phyloP scores from a whole-genome alignment of 2,329 filamentous ascomycete species.

The Penicillium sp. region DNA sequence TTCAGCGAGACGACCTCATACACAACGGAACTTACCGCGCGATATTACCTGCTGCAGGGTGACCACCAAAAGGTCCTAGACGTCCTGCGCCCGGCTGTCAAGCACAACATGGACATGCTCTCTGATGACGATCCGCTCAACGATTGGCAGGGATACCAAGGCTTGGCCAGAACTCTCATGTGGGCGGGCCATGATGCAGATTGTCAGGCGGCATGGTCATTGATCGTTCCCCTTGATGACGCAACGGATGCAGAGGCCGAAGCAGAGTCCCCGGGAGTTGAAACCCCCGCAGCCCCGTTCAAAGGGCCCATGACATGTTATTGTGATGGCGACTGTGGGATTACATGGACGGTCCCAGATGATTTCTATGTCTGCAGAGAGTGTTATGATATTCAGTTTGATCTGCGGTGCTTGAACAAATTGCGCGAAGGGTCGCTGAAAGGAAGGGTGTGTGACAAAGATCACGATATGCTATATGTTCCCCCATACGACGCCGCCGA shows the following conservation, averaged over 20 bases:
- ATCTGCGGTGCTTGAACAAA: slow-evolving; percentile 16
- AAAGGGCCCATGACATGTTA: not conserved
- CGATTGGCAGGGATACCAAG: slow-evolving; percentile 25
- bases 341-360: slow-evolving; percentile 16
- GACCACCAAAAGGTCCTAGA: slow-evolving; percentile 18
- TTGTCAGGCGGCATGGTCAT: slow-evolving; percentile 28
- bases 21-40: slow-evolving; percentile 3
- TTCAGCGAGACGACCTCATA: not conserved
- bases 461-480: slow-evolving; percentile 26
- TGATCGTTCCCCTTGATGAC: slow-evolving; percentile 18
- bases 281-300: no score
- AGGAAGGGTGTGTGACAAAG: slow-evolving; percentile 16
- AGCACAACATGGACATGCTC: slow-evolving; percentile 25
- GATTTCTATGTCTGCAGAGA: slow-evolving; percentile 25
- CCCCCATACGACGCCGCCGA: slow-evolving; percentile 20
- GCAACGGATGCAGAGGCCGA: not conserved
- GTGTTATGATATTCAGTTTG: slow-evolving; percentile 23
- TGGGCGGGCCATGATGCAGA: slow-evolving; percentile 25
- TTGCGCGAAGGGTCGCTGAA: slow-evolving; percentile 8
- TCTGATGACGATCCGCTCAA: slow-evolving; percentile 29
- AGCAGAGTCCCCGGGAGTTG: not conserved
- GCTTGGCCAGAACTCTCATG: slow-evolving; percentile 20
- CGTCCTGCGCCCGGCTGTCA: slow-evolving; percentile 16
- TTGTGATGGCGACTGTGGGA: slow-evolving; percentile 12
- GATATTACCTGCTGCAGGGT: slow-evolving; percentile 16